phyloP scores from a whole-genome alignment of 192 early-diverging fungal species.

The Backusella sp. region DNA sequence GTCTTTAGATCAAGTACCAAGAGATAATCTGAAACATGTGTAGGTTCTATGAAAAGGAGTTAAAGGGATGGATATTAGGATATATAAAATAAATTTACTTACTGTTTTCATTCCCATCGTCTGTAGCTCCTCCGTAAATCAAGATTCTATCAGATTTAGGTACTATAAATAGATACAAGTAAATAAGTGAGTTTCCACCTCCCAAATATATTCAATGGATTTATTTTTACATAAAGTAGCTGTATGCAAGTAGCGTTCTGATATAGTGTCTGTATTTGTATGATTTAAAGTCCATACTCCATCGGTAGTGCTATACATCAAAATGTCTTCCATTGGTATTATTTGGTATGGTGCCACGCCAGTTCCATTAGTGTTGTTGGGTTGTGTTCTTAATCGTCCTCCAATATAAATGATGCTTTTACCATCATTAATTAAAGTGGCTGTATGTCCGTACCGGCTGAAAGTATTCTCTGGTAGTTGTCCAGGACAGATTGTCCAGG shows the following conservation, averaged over 20 bases:
- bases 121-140: constrained; percentile 7
- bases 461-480: not conserved
- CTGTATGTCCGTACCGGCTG: constrained; percentile 6
- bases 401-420: not conserved
- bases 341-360: not conserved
- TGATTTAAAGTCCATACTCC: not conserved
- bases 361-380: not conserved
- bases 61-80: not conserved
- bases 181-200: not conserved
- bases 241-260: not conserved
- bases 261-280: not conserved
- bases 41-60: not conserved
- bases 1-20: not conserved
- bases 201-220: not conserved
- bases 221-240: not conserved
- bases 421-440: not conserved
- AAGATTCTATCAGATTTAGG: constrained; percentile 1
- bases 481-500: constrained; percentile 1
- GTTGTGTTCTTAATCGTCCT: not conserved
- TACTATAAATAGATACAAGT: constrained; percentile 2
- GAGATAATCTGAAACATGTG: not conserved
- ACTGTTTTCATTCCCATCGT: not conserved
- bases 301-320: not conserved
- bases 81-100: not conserved
- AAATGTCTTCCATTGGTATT: not conserved